A percentile compares a stretch with the other conserved stretches of the same genome.
These are phyloP conservation scores for Raffaelea albimanens DNA, from an alignment of 2,329 filamentous ascomycete genomes.

Conservation along the genomic window DNA sequence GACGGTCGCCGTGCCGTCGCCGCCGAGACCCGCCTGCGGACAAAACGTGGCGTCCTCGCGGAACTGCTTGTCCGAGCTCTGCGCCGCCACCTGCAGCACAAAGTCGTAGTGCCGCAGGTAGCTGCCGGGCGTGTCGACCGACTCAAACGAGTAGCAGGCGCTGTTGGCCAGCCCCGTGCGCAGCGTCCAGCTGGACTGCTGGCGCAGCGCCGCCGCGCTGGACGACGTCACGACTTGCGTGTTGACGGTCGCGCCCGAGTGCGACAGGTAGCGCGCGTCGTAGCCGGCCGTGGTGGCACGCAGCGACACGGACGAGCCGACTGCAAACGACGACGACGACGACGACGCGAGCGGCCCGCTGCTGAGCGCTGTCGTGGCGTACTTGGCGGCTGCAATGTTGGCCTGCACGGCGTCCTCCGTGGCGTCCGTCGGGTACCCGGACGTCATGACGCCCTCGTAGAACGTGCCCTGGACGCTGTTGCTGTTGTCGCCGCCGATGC, in stretches of 20 bases:
- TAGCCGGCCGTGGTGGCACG: constrained; percentile 22
- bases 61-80: constrained; percentile 48
- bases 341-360: constrained; percentile 26
- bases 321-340: constrained; percentile 22
- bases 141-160: constrained; percentile 53
- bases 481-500: constrained; percentile 62
- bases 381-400: constrained; percentile 50
- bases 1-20: constrained; percentile 37
- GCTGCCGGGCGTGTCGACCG: constrained; percentile 45
- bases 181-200: constrained; percentile 43
- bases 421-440: constrained; percentile 49
- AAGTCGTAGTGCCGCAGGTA: constrained; percentile 50
- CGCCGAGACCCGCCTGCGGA: constrained; percentile 39
- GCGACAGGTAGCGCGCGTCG: constrained; percentile 41
- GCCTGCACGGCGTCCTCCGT: constrained; percentile 50
- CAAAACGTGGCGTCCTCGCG: constrained; percentile 56
- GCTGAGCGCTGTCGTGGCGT: constrained; percentile 36
- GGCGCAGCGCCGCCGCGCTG: constrained; percentile 37
- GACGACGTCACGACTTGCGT: constrained; percentile 32
- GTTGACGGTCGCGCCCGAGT: constrained; percentile 40
- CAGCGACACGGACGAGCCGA: constrained; percentile 18
- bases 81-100: constrained; percentile 34
- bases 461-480: constrained; percentile 50
- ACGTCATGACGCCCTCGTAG: constrained; percentile 57
- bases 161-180: constrained; percentile 45